Evolutionary conservation across 768 basidiomycete species (phyloP).

Genomic region (Boletus pseudopeckii): DNA sequence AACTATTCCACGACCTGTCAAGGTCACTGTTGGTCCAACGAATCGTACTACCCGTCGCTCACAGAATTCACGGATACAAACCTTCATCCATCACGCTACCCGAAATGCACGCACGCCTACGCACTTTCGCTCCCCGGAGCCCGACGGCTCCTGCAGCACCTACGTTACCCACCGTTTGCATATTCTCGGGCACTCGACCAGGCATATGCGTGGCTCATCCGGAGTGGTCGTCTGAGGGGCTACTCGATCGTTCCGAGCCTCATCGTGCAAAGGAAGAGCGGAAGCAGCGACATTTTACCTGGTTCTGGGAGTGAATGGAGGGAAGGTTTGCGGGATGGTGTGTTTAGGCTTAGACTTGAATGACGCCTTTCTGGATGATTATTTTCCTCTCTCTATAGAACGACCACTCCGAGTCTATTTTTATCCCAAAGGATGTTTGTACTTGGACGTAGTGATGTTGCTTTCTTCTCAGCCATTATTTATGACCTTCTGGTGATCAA

Average conservation of each 20-base stretch:
- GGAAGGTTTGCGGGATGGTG: slow-evolving; percentile 45
- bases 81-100: slow-evolving; percentile 56
- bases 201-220: slow-evolving; percentile 64
- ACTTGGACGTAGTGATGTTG: background rate
- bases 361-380: background rate
- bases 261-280: slow-evolving; percentile 60
- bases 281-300: slow-evolving; percentile 50
- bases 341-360: slow-evolving; percentile 32
- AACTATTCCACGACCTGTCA: slow-evolving; percentile 1
- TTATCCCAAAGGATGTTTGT: background rate
- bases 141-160: slow-evolving; percentile 53
- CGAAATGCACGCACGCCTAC: slow-evolving; percentile 76
- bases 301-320: slow-evolving; percentile 55
- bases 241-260: slow-evolving; percentile 69
- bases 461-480: background rate
- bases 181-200: slow-evolving; percentile 78
- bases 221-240: slow-evolving; percentile 49
- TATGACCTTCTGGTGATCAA: background rate
- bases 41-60: slow-evolving; percentile 45
- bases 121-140: slow-evolving; percentile 59
- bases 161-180: slow-evolving; percentile 64
- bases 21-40: slow-evolving; percentile 84
- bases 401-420: background rate
- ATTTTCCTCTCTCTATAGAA: background rate
- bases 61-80: slow-evolving; percentile 17